Base-by-base conservation (phyloP, 495 filamentous ascomycete species). In the Achaetomiella virescens region DNA sequence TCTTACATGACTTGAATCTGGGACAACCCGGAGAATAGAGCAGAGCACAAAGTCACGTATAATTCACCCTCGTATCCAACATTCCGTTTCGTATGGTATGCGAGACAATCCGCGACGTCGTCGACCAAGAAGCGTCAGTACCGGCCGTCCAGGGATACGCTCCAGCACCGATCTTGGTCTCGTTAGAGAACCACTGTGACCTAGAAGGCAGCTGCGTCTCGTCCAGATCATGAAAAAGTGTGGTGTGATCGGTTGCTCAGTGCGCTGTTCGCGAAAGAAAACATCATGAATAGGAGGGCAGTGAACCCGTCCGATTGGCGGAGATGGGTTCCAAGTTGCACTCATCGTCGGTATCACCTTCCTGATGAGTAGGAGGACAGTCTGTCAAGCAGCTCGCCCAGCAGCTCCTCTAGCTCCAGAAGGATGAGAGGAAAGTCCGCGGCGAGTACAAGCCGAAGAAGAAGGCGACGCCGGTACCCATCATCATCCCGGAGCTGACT, bases 11-110 rank as follows among this genome's bases (percentile, higher is more conserved):
- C 27, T 31, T 31, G 27, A 18, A 37, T 10, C 2, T 51, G 48
- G 78, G 77, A 82, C 54, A 67, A 78, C 49, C 61, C 70, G 15
- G 74, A 80, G 22, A 56, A 78, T 52, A 55, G 50, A 8, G 67
- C 72, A 12, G 79, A 81, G 49, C 79, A 78, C 0, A 81, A 80
- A 56, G 78, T 81, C 33, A 82, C 79, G 4, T 78, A 82, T 49
- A 78, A 78, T 81, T 73, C 50, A 82, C 78, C 1, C 69, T 82
- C 1, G 76, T 79, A 3, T 79, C 76, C 20, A 65, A 80, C 57
- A 78, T 82, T 40, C 70, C 70, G 4, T 82, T 82, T 59, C 76
- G 78, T 15, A 48, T 60, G 6, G 78, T 80, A 11, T 81, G 78
- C 62, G 73, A 79, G 59, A 74, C 71, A 0, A 76, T 81, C 27